Percentiles rank a stretch among this genome's conserved stretches.
These are phyloP conservation scores for Didymella lethalis DNA, from an alignment of 2,329 filamentous ascomycete species.

Conservation along the genomic window DNA sequence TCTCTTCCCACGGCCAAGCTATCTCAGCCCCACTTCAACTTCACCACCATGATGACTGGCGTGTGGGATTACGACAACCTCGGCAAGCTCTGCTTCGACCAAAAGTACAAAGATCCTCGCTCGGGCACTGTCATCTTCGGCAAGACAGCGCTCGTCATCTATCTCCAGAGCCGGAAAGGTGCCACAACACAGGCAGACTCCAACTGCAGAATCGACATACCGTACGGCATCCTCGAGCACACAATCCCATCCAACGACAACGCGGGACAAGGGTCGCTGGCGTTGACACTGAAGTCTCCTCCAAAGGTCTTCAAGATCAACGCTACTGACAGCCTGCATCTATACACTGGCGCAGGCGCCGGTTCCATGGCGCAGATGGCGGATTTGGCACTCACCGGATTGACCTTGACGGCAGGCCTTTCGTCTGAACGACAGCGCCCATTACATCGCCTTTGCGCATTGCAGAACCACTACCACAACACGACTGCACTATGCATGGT, in stretches of 20 bases:
- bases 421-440: conserved; percentile 8
- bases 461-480: conserved; percentile 50
- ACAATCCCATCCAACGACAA: conserved; percentile 40
- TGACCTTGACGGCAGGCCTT: conserved; percentile 13
- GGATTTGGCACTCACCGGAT: conserved; percentile 4
- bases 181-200: conserved; percentile 21
- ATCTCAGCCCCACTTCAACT: conserved; percentile 36
- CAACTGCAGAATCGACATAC: conserved; percentile 52
- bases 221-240: conserved; percentile 53
- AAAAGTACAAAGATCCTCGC: conserved; percentile 53
- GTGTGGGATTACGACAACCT: conserved; percentile 52
- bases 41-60: conserved; percentile 47
- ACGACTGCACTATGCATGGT: conserved; percentile 60
- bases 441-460: conserved; percentile 44
- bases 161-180: conserved; percentile 24
- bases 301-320: conserved; percentile 51
- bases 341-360: conserved; percentile 26
- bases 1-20: conserved; percentile 15
- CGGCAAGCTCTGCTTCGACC: conserved; percentile 50
- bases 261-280: conserved; percentile 35
- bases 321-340: conserved; percentile 30
- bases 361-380: conserved; percentile 1
- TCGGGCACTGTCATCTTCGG: conserved; percentile 51
- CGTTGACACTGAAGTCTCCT: conserved; percentile 49
- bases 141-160: conserved; percentile 39